Evolutionary conservation across 2,329 filamentous ascomycete species (phyloP), one percentile per base, ranked within the genome.

Genomic region (Epicoccum sorghinum): DNA sequence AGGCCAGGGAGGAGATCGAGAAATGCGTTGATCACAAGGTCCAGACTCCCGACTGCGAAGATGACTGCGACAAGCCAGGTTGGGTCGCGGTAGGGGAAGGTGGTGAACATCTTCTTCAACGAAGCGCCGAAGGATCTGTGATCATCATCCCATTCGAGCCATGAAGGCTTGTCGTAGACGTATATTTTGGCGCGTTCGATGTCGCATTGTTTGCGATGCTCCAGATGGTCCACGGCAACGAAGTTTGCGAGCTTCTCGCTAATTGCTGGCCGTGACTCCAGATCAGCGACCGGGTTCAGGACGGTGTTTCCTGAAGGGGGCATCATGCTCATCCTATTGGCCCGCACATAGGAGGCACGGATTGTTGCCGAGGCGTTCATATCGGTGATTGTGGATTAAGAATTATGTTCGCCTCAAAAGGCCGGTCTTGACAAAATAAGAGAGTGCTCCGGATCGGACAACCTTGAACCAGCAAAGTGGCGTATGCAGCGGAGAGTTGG

Each of bases 301-400:
- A 49, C 48, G 1, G 18, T 9, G 4, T 25, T 23, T 25, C 27
- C 23, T 23, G 53, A n/a, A n/a, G 50, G 47, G 18, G 58, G 52
- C 6, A 58, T 53, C 27, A 61, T 60, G 53, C 55, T 60, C 47
- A 64, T 60, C 37, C 62, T 53, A 25, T 64, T 62, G 36, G 61
- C 59, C 27, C 65, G 65, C 38, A 70, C 61, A 25, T 69, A 68
- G 25, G 62, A 63, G 2, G 60, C 65, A 27, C 67, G 60, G 37
- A 69, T 68, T 4, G 66, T 64, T 25, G 67, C 66, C 32, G 67
- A 70, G 41, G 66, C 67, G 33, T 70, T 69, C 67, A 70, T 70
- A n/a, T 57, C 37, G 22, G 29, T 18, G 45, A 18, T 42, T 36
- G 32, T 37, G 24, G 39, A 57, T 49, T 47, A 54, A 4, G 30